Conservation (phyloP, 257 asterid species). For the Cinchona pubescens region DNA sequence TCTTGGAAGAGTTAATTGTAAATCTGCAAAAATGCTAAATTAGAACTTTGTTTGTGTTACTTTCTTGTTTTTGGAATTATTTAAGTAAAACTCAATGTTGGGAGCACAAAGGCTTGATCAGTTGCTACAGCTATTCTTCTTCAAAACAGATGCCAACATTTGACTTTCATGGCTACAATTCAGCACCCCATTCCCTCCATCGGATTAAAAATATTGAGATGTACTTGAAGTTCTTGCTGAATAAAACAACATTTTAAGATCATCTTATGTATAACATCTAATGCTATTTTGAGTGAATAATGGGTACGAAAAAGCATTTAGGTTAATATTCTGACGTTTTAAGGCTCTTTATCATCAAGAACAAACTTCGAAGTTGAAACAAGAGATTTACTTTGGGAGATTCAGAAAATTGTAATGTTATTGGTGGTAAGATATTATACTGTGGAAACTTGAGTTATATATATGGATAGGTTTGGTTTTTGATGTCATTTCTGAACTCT, state of each 20-base stretch:
- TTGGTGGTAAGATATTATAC: too few relatives aligned
- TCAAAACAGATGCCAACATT: too few relatives aligned
- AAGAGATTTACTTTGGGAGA: not conserved
- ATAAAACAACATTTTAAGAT: not conserved
- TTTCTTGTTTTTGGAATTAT: not conserved
- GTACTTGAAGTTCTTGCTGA: not conserved
- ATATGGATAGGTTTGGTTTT: too few relatives aligned
- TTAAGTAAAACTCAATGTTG: too few relatives aligned
- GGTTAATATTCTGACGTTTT: not conserved
- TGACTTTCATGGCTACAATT: too few relatives aligned
- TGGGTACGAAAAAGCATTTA: not conserved
- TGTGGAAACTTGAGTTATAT: too few relatives aligned
- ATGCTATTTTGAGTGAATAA: not conserved
- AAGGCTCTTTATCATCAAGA: not conserved
- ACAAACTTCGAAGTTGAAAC: not conserved
- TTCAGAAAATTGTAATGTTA: not conserved
- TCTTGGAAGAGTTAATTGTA: not conserved
- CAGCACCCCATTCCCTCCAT: too few relatives aligned
- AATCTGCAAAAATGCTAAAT: not conserved
- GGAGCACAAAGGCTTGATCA: too few relatives aligned
- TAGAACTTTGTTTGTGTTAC: not conserved
- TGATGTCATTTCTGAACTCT: too few relatives aligned
- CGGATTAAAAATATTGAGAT: too few relatives aligned
- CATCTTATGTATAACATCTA: too few relatives aligned
- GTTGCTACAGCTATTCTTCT: too few relatives aligned